Base-by-base conservation (phyloP, 2,329 filamentous ascomycete species). In the Talaromyces sp. region DNA sequence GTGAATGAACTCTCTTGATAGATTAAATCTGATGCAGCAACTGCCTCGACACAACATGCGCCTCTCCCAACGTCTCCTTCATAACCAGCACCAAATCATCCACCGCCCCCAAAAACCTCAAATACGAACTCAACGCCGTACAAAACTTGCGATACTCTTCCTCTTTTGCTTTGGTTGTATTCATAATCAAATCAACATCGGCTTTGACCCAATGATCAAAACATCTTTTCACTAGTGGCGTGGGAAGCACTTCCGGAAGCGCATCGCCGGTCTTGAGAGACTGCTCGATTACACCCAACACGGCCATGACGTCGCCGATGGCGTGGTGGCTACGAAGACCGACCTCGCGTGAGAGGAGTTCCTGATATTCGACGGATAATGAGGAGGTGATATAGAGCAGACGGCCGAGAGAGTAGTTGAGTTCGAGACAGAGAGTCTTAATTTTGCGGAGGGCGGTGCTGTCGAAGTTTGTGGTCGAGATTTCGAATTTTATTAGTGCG, bases 301-400 rank as follows among this genome's bases (percentile, higher is more conserved):
- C 81, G 0, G 81, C 81, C 83, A 85, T 85, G 60, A 83, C 68
- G 33, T 84, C 82, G 3, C 80, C 82, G 10, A 85, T 79, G n/a
- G 73, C 74, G 1, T 74, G 72, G 17, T 83, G 78, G 35, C 82
- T 79, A 0, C 80, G 69, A 0, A 83, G 70, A 1, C 82, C 82
- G 0, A 74, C 73, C 0, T 73, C 70, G 0, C 68, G 73, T 0
- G 75, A 72, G 0, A 85, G 73, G 0, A 80, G 77, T 1, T 71
- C 68, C 49, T 82, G 82, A 1, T 83, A 73, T 0, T 78, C 69
- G 2, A 72, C 70, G 0, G 83, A 79, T 0, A 81, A 67, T 0
- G 72, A 72, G 0, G 70, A 70, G 0, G 76, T 76, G 3, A 78
- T 69, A 3, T 70, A 68, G 5, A 80, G 71, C 0, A 85, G 22